phyloP scores from a whole-genome alignment of 179 eudicot species.

The Sideroxylon spinosum region DNA sequence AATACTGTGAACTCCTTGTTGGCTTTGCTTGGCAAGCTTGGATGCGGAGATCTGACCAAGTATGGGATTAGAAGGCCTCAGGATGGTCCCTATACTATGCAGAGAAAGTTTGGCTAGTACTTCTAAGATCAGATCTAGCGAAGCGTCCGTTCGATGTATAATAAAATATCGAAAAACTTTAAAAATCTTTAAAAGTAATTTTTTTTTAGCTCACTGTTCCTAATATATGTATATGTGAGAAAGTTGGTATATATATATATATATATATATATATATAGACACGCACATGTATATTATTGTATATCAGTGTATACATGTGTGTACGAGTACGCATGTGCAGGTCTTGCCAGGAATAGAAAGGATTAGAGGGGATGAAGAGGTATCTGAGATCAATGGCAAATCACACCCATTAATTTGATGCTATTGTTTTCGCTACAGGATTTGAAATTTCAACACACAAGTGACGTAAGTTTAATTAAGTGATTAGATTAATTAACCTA shows the following conservation, averaged over 20 bases:
- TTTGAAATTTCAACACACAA: constrained; percentile 38
- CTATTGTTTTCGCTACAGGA: constrained; percentile 46
- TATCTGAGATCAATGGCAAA: constrained; percentile 29
- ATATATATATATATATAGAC: no score
- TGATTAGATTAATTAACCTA: no score
- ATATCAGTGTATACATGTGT: neutral
- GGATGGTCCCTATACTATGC: constrained; percentile 54
- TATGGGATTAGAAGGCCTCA: constrained; percentile 59
- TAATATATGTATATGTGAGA: no score
- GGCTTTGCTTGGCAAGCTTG: constrained; percentile 48
- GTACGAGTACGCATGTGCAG: constrained; percentile 11
- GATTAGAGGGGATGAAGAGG: constrained; percentile 29
- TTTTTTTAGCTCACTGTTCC: no score
- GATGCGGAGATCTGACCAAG: constrained; percentile 51
- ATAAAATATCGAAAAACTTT: no score
- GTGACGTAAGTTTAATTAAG: no score
- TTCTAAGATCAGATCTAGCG: constrained; percentile 41
- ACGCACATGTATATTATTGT: no score
- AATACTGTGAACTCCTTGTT: constrained; percentile 40
- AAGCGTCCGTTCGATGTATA: constrained; percentile 35
- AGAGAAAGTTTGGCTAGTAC: constrained; percentile 44
- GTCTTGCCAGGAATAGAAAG: constrained; percentile 40
- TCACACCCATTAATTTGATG: constrained; percentile 37
- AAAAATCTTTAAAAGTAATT: neutral
- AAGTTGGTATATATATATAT: neutral